These are phyloP conservation scores for Solanum appendiculatum DNA, from an alignment of 257 asterid genomes.

Conservation along the genomic window DNA sequence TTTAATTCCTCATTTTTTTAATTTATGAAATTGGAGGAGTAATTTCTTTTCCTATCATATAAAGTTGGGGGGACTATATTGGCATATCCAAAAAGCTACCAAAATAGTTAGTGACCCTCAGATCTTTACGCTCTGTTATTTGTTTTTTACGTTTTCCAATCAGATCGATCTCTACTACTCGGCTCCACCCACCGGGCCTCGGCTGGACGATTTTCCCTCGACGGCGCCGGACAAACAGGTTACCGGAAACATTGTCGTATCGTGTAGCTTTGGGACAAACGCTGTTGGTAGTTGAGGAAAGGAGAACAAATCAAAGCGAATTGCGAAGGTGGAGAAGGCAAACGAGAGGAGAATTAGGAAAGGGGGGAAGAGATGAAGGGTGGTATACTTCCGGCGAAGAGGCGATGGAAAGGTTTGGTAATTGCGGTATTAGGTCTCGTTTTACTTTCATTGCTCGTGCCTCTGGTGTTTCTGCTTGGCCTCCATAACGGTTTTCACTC, in stretches of 20 bases:
- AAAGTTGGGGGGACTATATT: not conserved
- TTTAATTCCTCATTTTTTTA: no score
- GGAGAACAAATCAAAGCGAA: not conserved
- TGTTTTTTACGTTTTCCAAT: not conserved
- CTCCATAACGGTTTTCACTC: constrained; percentile 67
- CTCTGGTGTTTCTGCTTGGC: constrained; percentile 77
- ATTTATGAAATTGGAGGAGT: not conserved
- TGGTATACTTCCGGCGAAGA: constrained; percentile 51
- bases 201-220: not conserved
- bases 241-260: not conserved
- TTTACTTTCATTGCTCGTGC: constrained; percentile 89
- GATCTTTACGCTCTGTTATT: not conserved
- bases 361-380: constrained; percentile 32
- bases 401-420: constrained; percentile 77
- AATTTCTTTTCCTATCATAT: not conserved
- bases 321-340: not conserved
- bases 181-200: not conserved
- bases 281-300: not conserved
- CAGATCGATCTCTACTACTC: not conserved
- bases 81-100: not conserved
- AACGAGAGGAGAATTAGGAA: not conserved
- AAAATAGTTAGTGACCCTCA: not conserved
- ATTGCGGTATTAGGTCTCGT: constrained; percentile 75
- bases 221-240: not conserved
- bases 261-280: not conserved